Conservation (phyloP, 805 yeast species). For the Hanseniaspora vineae region DNA sequence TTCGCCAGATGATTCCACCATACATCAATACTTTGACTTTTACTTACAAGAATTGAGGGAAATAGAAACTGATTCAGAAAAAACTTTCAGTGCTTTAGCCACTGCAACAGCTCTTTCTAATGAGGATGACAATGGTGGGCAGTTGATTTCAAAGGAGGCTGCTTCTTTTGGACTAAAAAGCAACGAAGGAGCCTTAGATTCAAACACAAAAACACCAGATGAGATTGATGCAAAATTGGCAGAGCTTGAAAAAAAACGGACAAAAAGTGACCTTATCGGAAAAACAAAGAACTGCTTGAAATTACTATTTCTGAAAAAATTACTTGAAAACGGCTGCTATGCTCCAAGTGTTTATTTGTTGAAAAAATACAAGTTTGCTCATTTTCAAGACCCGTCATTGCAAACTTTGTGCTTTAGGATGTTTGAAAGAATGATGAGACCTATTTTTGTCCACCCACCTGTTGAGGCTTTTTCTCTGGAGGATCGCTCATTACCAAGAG, state of each 20-base stretch:
- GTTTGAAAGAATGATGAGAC: slow-evolving; percentile 35
- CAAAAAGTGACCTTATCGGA: slow-evolving; percentile 10
- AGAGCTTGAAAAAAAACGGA: slow-evolving; percentile 2
- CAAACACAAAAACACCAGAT: neutral
- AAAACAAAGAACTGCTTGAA: slow-evolving; percentile 22
- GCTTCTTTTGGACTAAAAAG: neutral
- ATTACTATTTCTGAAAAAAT: slow-evolving; percentile 35
- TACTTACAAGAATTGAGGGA: slow-evolving; percentile 39
- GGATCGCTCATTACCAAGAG: slow-evolving; percentile 3
- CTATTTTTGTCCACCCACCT: slow-evolving; percentile 26
- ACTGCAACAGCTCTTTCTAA: slow-evolving; percentile 72
- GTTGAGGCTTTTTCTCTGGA: neutral
- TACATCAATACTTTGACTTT: slow-evolving; percentile 25
- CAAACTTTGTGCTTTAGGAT: slow-evolving; percentile 36
- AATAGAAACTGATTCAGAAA: slow-evolving; percentile 45
- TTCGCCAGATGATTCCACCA: slow-evolving; percentile 40
- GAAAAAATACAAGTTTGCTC: slow-evolving; percentile 47
- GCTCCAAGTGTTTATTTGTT: slow-evolving; percentile 50
- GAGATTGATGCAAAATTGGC: slow-evolving; percentile 13
- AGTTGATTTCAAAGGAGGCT: neutral
- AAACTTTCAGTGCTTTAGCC: slow-evolving; percentile 58
- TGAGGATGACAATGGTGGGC: slow-evolving; percentile 29
- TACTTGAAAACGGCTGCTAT: slow-evolving; percentile 47
- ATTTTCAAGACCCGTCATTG: slow-evolving; percentile 38
- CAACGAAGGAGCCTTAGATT: neutral